Evolutionary conservation across 148 eudicot genomes (phyloP).

Genomic region (Linanthus parryae): DNA sequence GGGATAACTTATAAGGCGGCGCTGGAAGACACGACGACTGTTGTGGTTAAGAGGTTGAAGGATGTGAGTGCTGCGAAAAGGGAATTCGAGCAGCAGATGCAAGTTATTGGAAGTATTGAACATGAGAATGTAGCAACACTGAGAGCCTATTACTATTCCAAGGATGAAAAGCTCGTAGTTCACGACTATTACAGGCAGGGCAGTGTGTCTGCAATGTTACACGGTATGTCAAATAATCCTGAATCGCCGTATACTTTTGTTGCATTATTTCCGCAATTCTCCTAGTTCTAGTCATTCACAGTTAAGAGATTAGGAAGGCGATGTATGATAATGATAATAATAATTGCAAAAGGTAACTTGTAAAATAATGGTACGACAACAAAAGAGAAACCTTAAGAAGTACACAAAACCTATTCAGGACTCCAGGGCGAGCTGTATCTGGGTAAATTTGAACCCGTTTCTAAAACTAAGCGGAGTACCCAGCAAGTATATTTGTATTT

Average conservation of each 20-base stretch:
- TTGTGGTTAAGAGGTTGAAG: constrained; percentile 70
- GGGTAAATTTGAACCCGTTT: no score
- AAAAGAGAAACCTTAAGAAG: no score
- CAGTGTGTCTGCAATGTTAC: constrained; percentile 55
- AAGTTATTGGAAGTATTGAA: constrained; percentile 52
- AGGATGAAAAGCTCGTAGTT: constrained; percentile 84
- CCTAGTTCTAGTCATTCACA: background rate
- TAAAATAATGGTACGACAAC: no score
- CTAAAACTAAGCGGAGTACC: no score
- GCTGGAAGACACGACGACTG: constrained; percentile 54
- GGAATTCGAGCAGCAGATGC: constrained; percentile 87
- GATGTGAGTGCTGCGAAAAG: constrained; percentile 45
- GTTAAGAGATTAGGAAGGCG: no score
- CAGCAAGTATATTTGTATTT: no score
- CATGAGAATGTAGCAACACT: constrained; percentile 71
- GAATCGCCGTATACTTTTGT: background rate
- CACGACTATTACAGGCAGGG: constrained; percentile 63
- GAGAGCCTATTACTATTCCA: constrained; percentile 77
- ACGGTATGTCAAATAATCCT: constrained; percentile 38
- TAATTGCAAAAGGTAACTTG: no score
- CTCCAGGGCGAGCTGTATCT: no score
- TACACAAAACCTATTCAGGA: no score
- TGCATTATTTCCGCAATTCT: background rate
- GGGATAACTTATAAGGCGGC: constrained; percentile 79
- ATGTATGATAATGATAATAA: no score